Percentiles rank a stretch among this genome's conserved stretches.
Evolutionary conservation across 345 rosid genomes (phyloP).

Genomic region (Gossypium arboreum): DNA sequence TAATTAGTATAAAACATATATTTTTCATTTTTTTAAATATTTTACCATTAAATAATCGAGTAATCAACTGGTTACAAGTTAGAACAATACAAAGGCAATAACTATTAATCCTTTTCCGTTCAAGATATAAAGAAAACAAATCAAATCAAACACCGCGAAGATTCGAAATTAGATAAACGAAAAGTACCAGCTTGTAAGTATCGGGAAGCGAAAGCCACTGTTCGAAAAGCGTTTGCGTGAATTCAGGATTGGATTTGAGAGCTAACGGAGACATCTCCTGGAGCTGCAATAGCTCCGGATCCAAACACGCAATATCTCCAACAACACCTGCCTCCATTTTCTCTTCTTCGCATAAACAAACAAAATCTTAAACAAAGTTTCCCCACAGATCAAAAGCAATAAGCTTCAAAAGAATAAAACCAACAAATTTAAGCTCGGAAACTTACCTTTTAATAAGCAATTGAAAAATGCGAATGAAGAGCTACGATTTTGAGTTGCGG

Average conservation of each 20-base stretch:
- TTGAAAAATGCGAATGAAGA: background rate
- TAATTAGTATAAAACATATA: background rate
- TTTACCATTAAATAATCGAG: background rate
- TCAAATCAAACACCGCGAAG: background rate
- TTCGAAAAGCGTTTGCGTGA: conserved; percentile 72
- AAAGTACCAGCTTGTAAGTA: conserved; percentile 62
- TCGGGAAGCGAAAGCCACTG: conserved; percentile 97
- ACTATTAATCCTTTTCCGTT: background rate
- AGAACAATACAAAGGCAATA: background rate
- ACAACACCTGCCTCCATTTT: conserved; percentile 38
- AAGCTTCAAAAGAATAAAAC: conserved; percentile 4
- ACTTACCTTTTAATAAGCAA: background rate
- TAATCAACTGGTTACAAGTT: background rate
- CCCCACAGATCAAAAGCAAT: conserved; percentile 7
- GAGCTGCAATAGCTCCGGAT: conserved; percentile 80
- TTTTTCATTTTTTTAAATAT: background rate
- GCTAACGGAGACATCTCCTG: conserved; percentile 72
- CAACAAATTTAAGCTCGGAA: background rate
- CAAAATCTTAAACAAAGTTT: conserved; percentile 19
- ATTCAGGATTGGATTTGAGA: conserved; percentile 68
- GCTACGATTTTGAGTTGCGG: conserved; percentile 22
- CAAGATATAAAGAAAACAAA: background rate
- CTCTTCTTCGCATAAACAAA: conserved; percentile 27
- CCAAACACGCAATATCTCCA: conserved; percentile 62
- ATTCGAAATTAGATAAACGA: background rate